Evolutionary conservation across 2,329 filamentous ascomycete genomes (phyloP), one percentile per base, ranked within the genome.

Genomic region (Lasiodiplodia gonubiensis): DNA sequence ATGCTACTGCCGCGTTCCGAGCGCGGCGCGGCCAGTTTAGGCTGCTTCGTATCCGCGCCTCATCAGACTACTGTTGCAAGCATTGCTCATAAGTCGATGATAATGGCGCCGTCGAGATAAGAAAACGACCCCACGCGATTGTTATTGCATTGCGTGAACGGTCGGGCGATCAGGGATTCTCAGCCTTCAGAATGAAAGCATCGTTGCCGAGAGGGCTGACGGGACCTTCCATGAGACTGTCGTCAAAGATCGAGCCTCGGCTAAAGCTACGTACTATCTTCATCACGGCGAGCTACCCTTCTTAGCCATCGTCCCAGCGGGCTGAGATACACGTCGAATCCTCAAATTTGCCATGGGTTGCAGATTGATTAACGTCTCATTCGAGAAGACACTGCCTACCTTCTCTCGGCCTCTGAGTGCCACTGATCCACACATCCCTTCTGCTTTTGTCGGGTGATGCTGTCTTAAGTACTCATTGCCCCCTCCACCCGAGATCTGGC

Each of bases 81-180:
- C 59, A 49, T 30, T 51, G 42, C 59, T 63, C 42, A 37, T 39
- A 30, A 61, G 57, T 30, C 57, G 30, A n/a, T 51, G 25, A 18
- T 21, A 51, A 23, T 63, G 59, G 6, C 59, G 59, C 46, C 12
- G 59, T 63, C 46, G 14, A 63, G 59, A 61, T 61, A 63, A 63
- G 59, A 30, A 51, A 63, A 35, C 59, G 30, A 63, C 59, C 59
- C 59, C 46, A 63, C 46, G 59, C 59, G 25, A 61, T 10, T 49
- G 39, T 46, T 18, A 61, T 61, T 61, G 57, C 39, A 33, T 33
- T 27, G 39, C 57, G 57, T 39, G 30, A 63, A 25, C 59, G 27
- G 27, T 46, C 59, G 59, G 46, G 49, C 59, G 59, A 63, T 63
- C 59, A 63, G 59, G 59, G 59, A 63, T 63, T 49, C 30, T 23